Conservation (phyloP, 352 stramenopile genomes). For the Phytopythium litorale region DNA sequence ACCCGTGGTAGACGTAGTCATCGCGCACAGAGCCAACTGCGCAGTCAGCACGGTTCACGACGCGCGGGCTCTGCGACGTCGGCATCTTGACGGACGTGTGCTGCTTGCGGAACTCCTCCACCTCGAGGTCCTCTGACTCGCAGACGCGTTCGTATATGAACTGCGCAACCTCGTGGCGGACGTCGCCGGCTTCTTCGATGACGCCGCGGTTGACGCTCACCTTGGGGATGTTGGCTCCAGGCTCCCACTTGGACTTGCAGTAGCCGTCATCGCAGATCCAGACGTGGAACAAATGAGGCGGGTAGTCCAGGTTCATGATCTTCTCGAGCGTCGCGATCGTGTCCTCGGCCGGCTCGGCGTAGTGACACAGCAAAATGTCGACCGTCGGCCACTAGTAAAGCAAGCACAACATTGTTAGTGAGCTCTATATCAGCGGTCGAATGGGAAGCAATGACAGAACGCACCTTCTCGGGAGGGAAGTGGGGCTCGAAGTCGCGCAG, state of each 20-base stretch:
- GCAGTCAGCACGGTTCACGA: constrained; percentile 46
- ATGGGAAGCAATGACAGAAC: background rate
- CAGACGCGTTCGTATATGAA: constrained; percentile 77
- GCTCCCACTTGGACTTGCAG: constrained; percentile 65
- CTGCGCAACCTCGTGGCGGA: constrained; percentile 64
- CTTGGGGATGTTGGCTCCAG: constrained; percentile 40
- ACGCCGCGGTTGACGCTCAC: constrained; percentile 60
- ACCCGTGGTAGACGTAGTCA: constrained; percentile 62
- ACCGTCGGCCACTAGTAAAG: constrained; percentile 53
- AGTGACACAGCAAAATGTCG: constrained; percentile 76
- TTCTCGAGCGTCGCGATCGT: constrained; percentile 72
- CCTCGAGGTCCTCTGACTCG: constrained; percentile 62
- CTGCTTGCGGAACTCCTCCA: constrained; percentile 69
- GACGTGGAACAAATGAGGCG: constrained; percentile 60
- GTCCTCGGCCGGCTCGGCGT: constrained; percentile 70
- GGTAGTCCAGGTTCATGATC: constrained; percentile 76
- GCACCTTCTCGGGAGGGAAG: constrained; percentile 46
- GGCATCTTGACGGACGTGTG: constrained; percentile 71
- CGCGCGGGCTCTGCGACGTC: constrained; percentile 37
- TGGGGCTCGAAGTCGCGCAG: constrained; percentile 65
- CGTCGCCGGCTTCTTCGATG: constrained; percentile 69
- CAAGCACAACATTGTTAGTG: background rate
- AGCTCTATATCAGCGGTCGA: background rate
- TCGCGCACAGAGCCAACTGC: constrained; percentile 64
- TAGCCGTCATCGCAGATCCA: constrained; percentile 79